phyloP scores from a whole-genome alignment of 2,329 filamentous ascomycete genomes.

The Stemphylium beticola region DNA sequence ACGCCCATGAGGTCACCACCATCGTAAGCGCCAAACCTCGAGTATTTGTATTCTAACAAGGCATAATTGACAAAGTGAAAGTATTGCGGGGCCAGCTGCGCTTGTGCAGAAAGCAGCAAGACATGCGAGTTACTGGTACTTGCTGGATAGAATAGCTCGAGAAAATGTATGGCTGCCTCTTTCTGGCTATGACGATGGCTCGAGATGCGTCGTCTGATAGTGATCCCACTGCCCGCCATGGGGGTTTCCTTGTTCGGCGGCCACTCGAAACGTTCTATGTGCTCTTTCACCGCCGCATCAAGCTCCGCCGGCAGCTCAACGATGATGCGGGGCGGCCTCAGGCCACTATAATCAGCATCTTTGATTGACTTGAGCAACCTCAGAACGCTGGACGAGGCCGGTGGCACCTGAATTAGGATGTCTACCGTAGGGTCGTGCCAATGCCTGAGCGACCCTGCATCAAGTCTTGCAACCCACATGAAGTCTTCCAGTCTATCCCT shows the following conservation, averaged over 20 bases:
- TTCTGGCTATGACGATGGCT: slow-evolving; percentile 66
- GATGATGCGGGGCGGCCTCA: slow-evolving; percentile 74
- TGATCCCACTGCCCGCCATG: slow-evolving; percentile 56
- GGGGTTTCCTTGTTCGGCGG: slow-evolving; percentile 58
- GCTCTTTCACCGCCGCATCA: slow-evolving; percentile 68
- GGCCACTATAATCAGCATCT: slow-evolving; percentile 75
- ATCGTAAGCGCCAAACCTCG: slow-evolving; percentile 56
- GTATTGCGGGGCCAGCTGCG: slow-evolving; percentile 79
- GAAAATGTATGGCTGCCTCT: slow-evolving; percentile 74
- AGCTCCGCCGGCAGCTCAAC: slow-evolving; percentile 79
- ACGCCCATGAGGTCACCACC: slow-evolving; percentile 72
- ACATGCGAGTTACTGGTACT: slow-evolving; percentile 71
- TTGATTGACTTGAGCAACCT: slow-evolving; percentile 78
- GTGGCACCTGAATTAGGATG: slow-evolving; percentile 79
- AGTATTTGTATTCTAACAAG: slow-evolving; percentile 79
- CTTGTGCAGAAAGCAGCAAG: slow-evolving; percentile 81
- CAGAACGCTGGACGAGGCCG: slow-evolving; percentile 75
- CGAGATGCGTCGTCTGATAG: slow-evolving; percentile 75
- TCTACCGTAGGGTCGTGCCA: slow-evolving; percentile 84
- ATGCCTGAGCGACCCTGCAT: slow-evolving; percentile 71
- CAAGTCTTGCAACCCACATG: slow-evolving; percentile 79
- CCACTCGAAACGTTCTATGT: slow-evolving; percentile 71
- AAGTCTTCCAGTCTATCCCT: slow-evolving; percentile 66
- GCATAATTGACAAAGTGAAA: slow-evolving; percentile 85
- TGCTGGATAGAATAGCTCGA: slow-evolving; percentile 87